Percentiles rank a stretch among this genome's conserved stretches.
Conservation (phyloP, 176 grass and related monocot species). For the Olyra latifolia region DNA sequence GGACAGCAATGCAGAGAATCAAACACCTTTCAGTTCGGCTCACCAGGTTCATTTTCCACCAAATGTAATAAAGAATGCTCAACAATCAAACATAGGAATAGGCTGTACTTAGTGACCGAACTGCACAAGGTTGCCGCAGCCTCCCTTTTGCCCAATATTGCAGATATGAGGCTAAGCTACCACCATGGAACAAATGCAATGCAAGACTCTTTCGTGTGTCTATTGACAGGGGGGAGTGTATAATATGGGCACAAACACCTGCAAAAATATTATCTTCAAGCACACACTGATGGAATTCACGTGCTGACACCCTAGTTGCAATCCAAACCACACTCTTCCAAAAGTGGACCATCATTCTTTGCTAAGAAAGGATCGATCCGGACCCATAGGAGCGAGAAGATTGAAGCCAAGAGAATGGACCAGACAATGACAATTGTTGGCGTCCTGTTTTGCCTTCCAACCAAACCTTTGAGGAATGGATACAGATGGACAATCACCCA, state of each 20-base stretch:
- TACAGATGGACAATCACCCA: constrained; percentile 79
- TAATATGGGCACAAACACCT: constrained; percentile 2
- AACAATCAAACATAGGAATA: not conserved
- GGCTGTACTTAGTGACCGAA: not conserved
- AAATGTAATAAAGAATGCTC: constrained; percentile 18
- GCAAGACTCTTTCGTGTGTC: constrained; percentile 3
- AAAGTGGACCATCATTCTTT: constrained; percentile 55
- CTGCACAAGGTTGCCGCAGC: not conserved
- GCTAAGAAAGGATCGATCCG: constrained; percentile 64
- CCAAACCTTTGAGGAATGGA: constrained; percentile 71
- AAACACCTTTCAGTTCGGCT: not conserved
- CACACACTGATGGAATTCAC: not conserved
- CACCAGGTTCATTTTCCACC: constrained; percentile 5
- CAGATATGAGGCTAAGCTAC: constrained; percentile 10
- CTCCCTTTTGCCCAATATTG: not conserved
- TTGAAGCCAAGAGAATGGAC: constrained; percentile 77
- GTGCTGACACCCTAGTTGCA: constrained; percentile 39
- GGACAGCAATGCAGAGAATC: constrained; percentile 6
- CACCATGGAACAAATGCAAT: constrained; percentile 15
- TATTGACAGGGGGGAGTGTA: constrained; percentile 42
- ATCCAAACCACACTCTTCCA: constrained; percentile 74
- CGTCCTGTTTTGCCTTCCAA: constrained; percentile 69
- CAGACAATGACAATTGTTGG: constrained; percentile 75
- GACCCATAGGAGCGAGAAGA: constrained; percentile 71
- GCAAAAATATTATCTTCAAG: constrained; percentile 14